Conservation (phyloP, 2,329 filamentous ascomycete genomes). For the Ophiostoma sp. region DNA sequence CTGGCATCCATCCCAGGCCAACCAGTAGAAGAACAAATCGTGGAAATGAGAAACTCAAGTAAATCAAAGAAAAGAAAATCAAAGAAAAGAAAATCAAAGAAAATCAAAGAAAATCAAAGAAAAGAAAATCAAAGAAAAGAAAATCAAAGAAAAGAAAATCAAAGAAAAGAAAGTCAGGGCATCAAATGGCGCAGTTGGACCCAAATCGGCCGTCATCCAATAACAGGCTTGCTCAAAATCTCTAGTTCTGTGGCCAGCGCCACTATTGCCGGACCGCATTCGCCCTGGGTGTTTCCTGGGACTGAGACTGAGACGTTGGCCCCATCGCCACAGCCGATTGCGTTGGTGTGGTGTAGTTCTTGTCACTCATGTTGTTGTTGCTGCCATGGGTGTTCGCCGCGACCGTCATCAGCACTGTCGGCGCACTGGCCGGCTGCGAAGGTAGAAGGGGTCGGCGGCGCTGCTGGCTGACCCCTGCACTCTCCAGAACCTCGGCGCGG, state of each 20-base stretch:
- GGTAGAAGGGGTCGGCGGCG: conserved; percentile 7
- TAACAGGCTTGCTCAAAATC: background rate
- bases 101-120: background rate
- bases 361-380: background rate
- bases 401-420: conserved; percentile 4
- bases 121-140: background rate
- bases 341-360: conserved; percentile 17
- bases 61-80: conserved; percentile 14
- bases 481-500: conserved; percentile 30
- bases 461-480: background rate
- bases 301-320: background rate
- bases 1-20: background rate
- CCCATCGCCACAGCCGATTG: background rate
- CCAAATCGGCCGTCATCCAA: background rate
- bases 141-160: background rate
- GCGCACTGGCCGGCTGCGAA: conserved; percentile 1
- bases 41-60: no score
- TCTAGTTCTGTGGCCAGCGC: background rate
- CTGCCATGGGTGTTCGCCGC: background rate
- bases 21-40: background rate
- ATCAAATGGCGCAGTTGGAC: background rate
- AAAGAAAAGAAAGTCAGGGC: background rate
- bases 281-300: background rate
- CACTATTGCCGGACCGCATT: background rate
- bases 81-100: background rate